These are phyloP conservation scores for Yamadazyma scolyti DNA, from an alignment of 805 yeast species.

Conservation along the genomic window DNA sequence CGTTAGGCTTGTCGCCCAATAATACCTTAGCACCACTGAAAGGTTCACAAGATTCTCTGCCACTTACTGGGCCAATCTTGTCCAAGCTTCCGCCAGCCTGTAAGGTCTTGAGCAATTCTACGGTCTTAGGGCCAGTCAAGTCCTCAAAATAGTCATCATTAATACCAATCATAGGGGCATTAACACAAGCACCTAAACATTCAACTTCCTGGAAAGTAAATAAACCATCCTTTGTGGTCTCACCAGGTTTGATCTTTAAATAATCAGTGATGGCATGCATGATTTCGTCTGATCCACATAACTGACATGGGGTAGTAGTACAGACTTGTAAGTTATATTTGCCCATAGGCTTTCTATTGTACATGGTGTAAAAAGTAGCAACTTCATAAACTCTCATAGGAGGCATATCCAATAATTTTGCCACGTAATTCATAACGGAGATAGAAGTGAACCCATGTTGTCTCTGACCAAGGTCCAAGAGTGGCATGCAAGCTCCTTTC, in stretches of 20 bases:
- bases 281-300: slow-evolving; percentile 77
- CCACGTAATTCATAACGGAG: slow-evolving; percentile 87
- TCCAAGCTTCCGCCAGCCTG: slow-evolving; percentile 51
- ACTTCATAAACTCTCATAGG: slow-evolving; percentile 94
- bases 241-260: slow-evolving; percentile 67
- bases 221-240: slow-evolving; percentile 69
- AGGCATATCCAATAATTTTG: slow-evolving; percentile 79
- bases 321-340: slow-evolving; percentile 80
- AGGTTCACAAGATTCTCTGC: slow-evolving; percentile 76
- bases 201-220: slow-evolving; percentile 87
- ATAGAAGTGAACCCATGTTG: slow-evolving; percentile 84
- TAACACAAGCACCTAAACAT: slow-evolving; percentile 89
- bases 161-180: slow-evolving; percentile 84
- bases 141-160: slow-evolving; percentile 85
- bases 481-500: slow-evolving; percentile 85
- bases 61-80: slow-evolving; percentile 65
- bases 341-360: slow-evolving; percentile 82
- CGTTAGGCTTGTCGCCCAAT: slow-evolving; percentile 57
- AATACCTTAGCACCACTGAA: slow-evolving; percentile 64
- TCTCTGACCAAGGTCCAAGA: slow-evolving; percentile 82
- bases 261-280: slow-evolving; percentile 64
- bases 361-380: slow-evolving; percentile 91
- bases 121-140: slow-evolving; percentile 64
- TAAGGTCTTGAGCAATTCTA: slow-evolving; percentile 57
- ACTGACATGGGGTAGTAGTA: slow-evolving; percentile 87